phyloP scores from a whole-genome alignment of 1,284 basidiomycete genomes.

The Amylostereum chailletii region DNA sequence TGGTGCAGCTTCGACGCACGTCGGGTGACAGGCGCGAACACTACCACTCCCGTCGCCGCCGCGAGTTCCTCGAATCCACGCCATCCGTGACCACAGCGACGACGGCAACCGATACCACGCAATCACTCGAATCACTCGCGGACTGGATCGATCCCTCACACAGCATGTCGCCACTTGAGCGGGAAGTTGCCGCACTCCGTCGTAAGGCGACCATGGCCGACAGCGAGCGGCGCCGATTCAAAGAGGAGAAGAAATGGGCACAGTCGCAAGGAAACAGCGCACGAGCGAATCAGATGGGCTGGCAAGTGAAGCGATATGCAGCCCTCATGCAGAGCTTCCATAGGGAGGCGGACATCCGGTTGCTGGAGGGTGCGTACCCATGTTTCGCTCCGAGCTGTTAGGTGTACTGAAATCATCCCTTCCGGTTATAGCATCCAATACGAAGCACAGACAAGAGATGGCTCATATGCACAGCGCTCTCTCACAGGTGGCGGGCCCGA shows the following conservation, averaged over 20 bases:
- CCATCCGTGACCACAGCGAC: slow-evolving; percentile 11
- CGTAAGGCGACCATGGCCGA: slow-evolving; percentile 72
- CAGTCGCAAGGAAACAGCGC: slow-evolving; percentile 64
- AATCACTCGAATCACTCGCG: slow-evolving; percentile 35
- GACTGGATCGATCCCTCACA: slow-evolving; percentile 50
- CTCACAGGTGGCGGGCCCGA: slow-evolving; percentile 9
- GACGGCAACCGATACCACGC: slow-evolving; percentile 14
- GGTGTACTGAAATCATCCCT: neutral
- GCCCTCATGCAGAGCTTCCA: slow-evolving; percentile 73
- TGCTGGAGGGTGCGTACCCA: slow-evolving; percentile 48
- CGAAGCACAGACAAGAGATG: slow-evolving; percentile 11
- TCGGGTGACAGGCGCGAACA: slow-evolving; percentile 17
- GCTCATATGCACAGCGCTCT: slow-evolving; percentile 8
- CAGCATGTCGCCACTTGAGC: slow-evolving; percentile 54
- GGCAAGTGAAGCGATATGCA: slow-evolving; percentile 72
- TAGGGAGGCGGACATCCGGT: slow-evolving; percentile 64
- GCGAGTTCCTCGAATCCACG: slow-evolving; percentile 11
- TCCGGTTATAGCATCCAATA: slow-evolving; percentile 8
- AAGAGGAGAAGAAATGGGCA: slow-evolving; percentile 80
- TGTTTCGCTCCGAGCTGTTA: neutral
- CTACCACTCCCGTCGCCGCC: slow-evolving; percentile 14
- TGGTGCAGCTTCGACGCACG: slow-evolving; percentile 22
- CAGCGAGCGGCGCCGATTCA: slow-evolving; percentile 69
- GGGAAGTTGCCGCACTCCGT: slow-evolving; percentile 61
- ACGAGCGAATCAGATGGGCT: slow-evolving; percentile 67